These are phyloP conservation scores for Kitagawia praeruptora DNA, from an alignment of 129 eudicot species.

Conservation along the genomic window DNA sequence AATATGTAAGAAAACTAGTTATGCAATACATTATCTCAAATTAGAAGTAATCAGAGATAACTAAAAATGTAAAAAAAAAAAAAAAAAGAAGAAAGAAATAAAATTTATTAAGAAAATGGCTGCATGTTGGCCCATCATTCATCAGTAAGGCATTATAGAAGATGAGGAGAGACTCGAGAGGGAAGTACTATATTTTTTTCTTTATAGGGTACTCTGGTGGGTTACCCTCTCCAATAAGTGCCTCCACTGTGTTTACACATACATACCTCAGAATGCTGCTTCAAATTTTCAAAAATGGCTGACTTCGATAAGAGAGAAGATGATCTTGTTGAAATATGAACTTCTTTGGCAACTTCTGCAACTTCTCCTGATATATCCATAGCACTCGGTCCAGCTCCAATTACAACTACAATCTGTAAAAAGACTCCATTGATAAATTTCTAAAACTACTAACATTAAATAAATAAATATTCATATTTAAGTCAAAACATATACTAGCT, in stretches of 20 bases:
- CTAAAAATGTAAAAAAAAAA: too few relatives aligned
- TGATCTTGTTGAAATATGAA: conserved; percentile 47
- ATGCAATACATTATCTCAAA: too few relatives aligned
- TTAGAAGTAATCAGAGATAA: too few relatives aligned
- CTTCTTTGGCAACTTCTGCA: conserved; percentile 56
- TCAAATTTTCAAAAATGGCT: conserved; percentile 27
- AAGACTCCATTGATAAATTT: neutral
- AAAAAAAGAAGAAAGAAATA: too few relatives aligned
- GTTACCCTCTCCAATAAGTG: neutral
- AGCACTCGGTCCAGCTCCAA: conserved; percentile 66
- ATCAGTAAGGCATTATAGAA: too few relatives aligned
- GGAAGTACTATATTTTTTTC: too few relatives aligned
- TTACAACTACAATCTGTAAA: conserved; percentile 52
- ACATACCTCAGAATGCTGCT: conserved; percentile 55
- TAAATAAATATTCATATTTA: neutral
- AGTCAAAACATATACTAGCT: neutral
- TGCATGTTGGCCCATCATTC: too few relatives aligned
- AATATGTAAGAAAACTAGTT: too few relatives aligned
- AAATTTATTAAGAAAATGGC: too few relatives aligned
- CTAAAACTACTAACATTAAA: neutral
- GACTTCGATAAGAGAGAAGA: conserved; percentile 27
- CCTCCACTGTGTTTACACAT: neutral
- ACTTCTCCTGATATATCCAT: conserved; percentile 42
- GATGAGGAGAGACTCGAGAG: too few relatives aligned
- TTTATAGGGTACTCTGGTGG: neutral